These are phyloP conservation scores for Lipomyces orientalis DNA, from an alignment of 805 yeast genomes.

Conservation along the genomic window DNA sequence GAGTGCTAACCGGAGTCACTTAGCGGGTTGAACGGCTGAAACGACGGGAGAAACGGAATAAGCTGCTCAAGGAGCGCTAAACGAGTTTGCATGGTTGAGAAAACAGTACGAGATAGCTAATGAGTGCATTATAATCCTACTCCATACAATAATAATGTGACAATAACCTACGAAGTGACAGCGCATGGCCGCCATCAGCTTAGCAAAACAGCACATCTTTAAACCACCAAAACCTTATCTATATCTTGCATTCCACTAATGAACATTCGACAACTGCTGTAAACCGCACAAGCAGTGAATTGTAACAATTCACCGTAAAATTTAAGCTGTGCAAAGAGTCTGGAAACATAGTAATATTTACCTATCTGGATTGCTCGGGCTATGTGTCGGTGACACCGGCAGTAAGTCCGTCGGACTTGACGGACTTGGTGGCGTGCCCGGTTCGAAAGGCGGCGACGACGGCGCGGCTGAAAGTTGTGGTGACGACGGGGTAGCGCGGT, in stretches of 20 bases:
- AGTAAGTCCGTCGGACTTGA: slow-evolving; percentile 16
- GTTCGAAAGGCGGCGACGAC: slow-evolving; percentile 13
- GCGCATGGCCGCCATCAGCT: too few species aligned
- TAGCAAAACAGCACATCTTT: not conserved
- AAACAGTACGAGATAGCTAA: not conserved
- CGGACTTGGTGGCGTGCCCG: slow-evolving; percentile 16
- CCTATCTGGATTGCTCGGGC: not conserved
- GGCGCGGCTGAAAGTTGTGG: slow-evolving; percentile 22
- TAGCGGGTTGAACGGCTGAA: slow-evolving; percentile 76
- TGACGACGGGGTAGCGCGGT: slow-evolving; percentile 14
- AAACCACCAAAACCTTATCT: not conserved
- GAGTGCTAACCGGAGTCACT: not conserved
- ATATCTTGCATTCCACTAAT: not conserved
- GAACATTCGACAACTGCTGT: not conserved
- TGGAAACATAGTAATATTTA: not conserved
- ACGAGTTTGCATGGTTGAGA: not conserved
- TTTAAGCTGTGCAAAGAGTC: not conserved
- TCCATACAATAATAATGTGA: not conserved
- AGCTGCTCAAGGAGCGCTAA: slow-evolving; percentile 86
- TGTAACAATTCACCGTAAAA: not conserved
- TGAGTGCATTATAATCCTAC: slow-evolving; percentile 1
- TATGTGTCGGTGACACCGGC: not conserved
- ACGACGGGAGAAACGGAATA: slow-evolving; percentile 93
- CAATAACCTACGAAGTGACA: not conserved
- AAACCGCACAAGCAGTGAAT: not conserved